These are phyloP conservation scores for Durio zibethinus DNA, from an alignment of 345 rosid species.

Conservation along the genomic window DNA sequence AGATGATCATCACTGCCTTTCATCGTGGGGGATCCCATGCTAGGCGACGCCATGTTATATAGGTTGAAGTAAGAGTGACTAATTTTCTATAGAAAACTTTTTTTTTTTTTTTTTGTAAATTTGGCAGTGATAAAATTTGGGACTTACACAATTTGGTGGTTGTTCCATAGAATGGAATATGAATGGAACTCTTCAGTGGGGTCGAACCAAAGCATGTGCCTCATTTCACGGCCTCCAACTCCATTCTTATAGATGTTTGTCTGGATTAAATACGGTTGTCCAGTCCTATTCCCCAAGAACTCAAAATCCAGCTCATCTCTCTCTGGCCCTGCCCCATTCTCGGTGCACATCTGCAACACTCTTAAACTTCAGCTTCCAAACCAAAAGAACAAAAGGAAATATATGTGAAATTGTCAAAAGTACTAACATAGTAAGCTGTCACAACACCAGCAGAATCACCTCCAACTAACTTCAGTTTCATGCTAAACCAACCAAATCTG, in stretches of 20 bases:
- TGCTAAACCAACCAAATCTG: constrained; percentile 96
- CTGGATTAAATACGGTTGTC: constrained; percentile 82
- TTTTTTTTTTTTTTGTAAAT: neutral
- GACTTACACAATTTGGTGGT: constrained; percentile 70
- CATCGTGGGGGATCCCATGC: no score
- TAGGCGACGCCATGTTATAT: neutral
- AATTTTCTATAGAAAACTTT: no score
- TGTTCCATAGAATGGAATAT: constrained; percentile 82
- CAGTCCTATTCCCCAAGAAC: constrained; percentile 90
- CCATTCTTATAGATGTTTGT: constrained; percentile 92
- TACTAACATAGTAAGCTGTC: constrained; percentile 83
- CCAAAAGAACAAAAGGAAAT: neutral
- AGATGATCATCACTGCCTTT: neutral
- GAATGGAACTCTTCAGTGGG: constrained; percentile 31
- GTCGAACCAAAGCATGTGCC: neutral
- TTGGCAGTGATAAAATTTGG: neutral
- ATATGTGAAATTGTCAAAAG: neutral
- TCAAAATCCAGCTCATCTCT: constrained; percentile 95
- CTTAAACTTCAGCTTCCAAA: neutral
- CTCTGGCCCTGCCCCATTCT: constrained; percentile 46
- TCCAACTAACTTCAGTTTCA: constrained; percentile 89
- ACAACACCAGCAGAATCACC: constrained; percentile 98
- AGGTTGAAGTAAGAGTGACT: no score
- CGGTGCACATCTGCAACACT: constrained; percentile 71
- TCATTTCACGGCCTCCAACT: constrained; percentile 51